Base-by-base conservation (phyloP, 495 filamentous ascomycete species). In the Talaromyces wortmannii region DNA sequence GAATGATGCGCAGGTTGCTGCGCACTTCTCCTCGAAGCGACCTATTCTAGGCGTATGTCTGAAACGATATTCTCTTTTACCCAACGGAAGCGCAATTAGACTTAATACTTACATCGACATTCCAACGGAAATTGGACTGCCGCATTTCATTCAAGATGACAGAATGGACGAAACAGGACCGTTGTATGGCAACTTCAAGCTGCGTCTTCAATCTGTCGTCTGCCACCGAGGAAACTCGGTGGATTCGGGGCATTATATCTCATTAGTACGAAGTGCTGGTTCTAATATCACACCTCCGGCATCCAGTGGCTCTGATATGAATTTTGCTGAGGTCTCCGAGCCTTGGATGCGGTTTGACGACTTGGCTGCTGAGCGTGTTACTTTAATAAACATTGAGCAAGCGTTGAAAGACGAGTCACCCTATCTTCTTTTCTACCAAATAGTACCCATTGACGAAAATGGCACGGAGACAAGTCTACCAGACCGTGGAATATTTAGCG, bases 381-480 rank as follows among this genome's bases (percentile, higher is more conserved):
- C 73, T 2, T 71, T 84, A 42, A 83, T 96, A 43, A 86, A 96
- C 59, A 87, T 94, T 53, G 85, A 90, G 49, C 75, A 89, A 55
- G 78, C 82, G 36, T 68, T 97, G 51, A 83, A 81, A 53, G 78
- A 85, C n/a, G 92, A 96, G 64, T 92, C 88, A 57, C 92, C 94
- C 4, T 98, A 98, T 60, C 79, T 98, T 3, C 73, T 98, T 0
- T 96, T 97, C 69, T 98, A 96, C 62, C 92, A 96, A 66, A 91
- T 97, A 42, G 78, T 91, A 36, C 94, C 92, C 0, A 88, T 95
- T 57, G 81, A 87, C 31, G 86, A 88, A 46, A 83, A 89, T 48
- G 72, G 80, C 6, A 68, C 79, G 0, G 72, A 77, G 51, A 32
- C 33, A 36, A 79, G 79, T 8, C 77, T 77, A 42, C 60, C 77